Base-by-base conservation (phyloP, 441 rosid genomes). In the Eruca vesicaria region DNA sequence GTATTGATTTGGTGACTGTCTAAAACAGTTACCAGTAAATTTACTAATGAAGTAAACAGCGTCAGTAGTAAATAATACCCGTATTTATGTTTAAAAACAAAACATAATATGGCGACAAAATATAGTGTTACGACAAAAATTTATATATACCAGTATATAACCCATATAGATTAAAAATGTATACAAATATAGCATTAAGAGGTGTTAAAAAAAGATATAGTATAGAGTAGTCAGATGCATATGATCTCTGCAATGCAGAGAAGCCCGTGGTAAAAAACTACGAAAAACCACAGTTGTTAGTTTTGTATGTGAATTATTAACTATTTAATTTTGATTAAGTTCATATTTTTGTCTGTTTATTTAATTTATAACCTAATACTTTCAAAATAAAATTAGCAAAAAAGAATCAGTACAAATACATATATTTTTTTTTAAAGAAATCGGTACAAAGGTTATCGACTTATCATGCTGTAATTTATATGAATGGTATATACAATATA, bases 211-310 rank as follows among this genome's bases (percentile, higher is more conserved):
- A n/a, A n/a, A n/a, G n/a, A n/a, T n/a, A 66, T 50, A 48, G 15
- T 41, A 57, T 3, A 48, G 41, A 20, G 59, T 59, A 76, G 75
- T 76, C 75, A 76, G 79, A 69, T 28, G 79, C 75, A 63, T 69
- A 76, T 76, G 74, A 63, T 53, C 36, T 68, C 69, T 62, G 74
- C 69, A 15, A 1, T 62, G 64, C 79, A 75, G 74, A 75, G 74
- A 75, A 36, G 69, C 79, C 74, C 65, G 20, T 69, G 52, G 75
- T 71, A 65, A 71, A 64, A 45, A 62, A 64, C 71, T 70, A 76
- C 67, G 28, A 14, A 53, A 45, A 60, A 18, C 36, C 59, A 41
- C 71, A 57, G 68, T 68, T 77, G 71, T 31, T 77, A 8, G 62
- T 32, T 58, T 75, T 18, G 63, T 59, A 78, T 74, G 69, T 75